phyloP scores from a whole-genome alignment of 2,329 filamentous ascomycete species.

The Moelleriella libera region DNA sequence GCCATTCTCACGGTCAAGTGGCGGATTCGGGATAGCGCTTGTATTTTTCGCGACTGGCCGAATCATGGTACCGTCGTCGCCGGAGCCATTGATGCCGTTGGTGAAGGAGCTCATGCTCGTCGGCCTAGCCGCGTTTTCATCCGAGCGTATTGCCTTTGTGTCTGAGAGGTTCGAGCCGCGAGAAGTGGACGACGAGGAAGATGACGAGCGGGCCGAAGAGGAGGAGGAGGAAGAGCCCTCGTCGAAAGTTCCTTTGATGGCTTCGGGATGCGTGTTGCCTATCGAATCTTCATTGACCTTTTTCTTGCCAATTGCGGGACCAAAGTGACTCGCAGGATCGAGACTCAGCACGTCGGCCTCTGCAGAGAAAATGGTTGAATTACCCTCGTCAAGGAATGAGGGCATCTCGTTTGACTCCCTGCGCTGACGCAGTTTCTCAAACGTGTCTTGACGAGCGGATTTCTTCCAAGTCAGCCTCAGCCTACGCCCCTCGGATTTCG shows the following conservation, averaged over 20 bases:
- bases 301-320: constrained; percentile 17
- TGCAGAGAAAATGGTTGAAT: constrained; percentile 25
- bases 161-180: constrained; percentile 38
- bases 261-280: constrained; percentile 27
- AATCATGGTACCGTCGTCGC: constrained; percentile 15
- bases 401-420: constrained; percentile 27
- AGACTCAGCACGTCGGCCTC: constrained; percentile 29
- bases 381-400: constrained; percentile 36
- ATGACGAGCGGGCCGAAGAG: not conserved
- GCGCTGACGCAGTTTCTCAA: constrained; percentile 1
- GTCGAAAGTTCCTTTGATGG: constrained; percentile 38
- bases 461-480: not conserved
- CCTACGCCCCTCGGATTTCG: too few species aligned
- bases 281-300: constrained; percentile 20
- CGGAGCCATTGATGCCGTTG: constrained; percentile 34
- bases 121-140: constrained; percentile 25
- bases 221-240: constrained; percentile 37
- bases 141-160: constrained; percentile 24
- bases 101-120: constrained; percentile 46
- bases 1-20: too few species aligned
- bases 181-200: constrained; percentile 5
- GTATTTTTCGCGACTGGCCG: constrained; percentile 9
- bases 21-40: too few species aligned
- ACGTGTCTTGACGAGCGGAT: not conserved
- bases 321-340: constrained; percentile 24